Percentiles rank a stretch among this genome's conserved stretches.
Evolutionary conservation across 2,329 filamentous ascomycete species (phyloP).

Genomic region (Helminthosporium solani): DNA sequence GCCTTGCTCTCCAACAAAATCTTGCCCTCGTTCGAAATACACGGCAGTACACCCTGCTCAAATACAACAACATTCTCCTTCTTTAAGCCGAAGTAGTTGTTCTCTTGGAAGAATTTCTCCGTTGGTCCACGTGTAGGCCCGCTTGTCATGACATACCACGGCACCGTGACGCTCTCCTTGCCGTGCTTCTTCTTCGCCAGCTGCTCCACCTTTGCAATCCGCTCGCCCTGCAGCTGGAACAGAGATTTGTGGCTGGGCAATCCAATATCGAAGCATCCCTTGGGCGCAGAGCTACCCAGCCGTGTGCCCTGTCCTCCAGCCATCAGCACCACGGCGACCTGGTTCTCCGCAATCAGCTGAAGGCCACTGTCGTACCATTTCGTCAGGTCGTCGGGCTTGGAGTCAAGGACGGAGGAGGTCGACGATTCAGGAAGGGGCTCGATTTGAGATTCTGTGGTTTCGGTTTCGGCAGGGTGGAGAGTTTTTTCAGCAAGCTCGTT

Average conservation of each 20-base stretch:
- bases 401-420: slow-evolving; percentile 89
- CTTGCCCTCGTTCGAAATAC: slow-evolving; percentile 96
- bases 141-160: slow-evolving; percentile 99
- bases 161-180: slow-evolving; percentile 63
- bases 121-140: slow-evolving; percentile 89
- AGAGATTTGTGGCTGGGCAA: slow-evolving; percentile 90
- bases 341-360: slow-evolving; percentile 65
- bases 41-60: slow-evolving; percentile 94
- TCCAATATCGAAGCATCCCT: slow-evolving; percentile 96
- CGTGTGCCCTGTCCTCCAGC: slow-evolving; percentile 95
- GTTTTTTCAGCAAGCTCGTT: slow-evolving; percentile 82
- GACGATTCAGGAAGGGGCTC: slow-evolving; percentile 87
- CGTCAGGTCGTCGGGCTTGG: slow-evolving; percentile 72
- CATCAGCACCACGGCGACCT: slow-evolving; percentile 88
- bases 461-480: slow-evolving; percentile 69
- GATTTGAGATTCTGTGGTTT: slow-evolving; percentile 59
- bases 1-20: slow-evolving; percentile 89
- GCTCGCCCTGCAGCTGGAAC: slow-evolving; percentile 96
- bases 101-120: slow-evolving; percentile 86
- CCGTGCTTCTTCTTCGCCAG: slow-evolving; percentile 72
- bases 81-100: slow-evolving; percentile 87
- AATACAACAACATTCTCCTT: slow-evolving; percentile 88
- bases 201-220: slow-evolving; percentile 82
- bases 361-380: slow-evolving; percentile 78
- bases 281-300: slow-evolving; percentile 89